Evolutionary conservation across 257 asterid genomes (phyloP).

Genomic region (Anisodus acutangulus): DNA sequence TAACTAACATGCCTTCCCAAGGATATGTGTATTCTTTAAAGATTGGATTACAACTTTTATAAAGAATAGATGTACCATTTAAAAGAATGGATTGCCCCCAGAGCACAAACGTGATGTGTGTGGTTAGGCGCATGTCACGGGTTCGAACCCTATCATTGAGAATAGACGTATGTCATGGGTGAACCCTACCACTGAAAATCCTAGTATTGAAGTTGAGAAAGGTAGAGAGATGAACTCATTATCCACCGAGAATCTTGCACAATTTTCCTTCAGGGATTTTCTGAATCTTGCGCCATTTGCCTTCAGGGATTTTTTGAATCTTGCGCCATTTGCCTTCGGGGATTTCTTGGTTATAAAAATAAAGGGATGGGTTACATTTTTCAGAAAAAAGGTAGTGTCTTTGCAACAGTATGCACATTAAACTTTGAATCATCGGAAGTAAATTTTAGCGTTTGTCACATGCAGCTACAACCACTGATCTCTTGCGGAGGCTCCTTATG

Average conservation of each 20-base stretch:
- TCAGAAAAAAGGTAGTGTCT: not conserved
- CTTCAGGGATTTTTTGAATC: not conserved
- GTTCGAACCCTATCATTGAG: not conserved
- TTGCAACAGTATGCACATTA: not conserved
- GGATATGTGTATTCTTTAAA: not conserved
- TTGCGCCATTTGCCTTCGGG: not conserved
- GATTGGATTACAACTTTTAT: slow-evolving; percentile 15
- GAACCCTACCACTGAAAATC: not conserved
- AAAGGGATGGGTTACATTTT: not conserved
- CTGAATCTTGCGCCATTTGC: not conserved
- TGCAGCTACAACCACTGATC: slow-evolving; percentile 4
- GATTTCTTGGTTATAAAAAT: not conserved
- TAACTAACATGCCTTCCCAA: not conserved
- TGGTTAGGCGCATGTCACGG: not conserved
- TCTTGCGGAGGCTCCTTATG: slow-evolving; percentile 10
- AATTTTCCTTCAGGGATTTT: not conserved
- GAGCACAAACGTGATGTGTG: not conserved
- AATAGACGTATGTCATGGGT: too few species aligned
- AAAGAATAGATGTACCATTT: not conserved
- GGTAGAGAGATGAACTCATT: not conserved
- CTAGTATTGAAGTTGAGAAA: not conserved
- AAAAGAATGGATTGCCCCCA: not conserved
- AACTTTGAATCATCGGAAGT: not conserved
- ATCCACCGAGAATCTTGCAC: not conserved
- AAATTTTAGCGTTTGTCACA: not conserved